These are phyloP conservation scores for Curvularia sp. DNA, from an alignment of 2,329 filamentous ascomycete species.

Conservation along the genomic window DNA sequence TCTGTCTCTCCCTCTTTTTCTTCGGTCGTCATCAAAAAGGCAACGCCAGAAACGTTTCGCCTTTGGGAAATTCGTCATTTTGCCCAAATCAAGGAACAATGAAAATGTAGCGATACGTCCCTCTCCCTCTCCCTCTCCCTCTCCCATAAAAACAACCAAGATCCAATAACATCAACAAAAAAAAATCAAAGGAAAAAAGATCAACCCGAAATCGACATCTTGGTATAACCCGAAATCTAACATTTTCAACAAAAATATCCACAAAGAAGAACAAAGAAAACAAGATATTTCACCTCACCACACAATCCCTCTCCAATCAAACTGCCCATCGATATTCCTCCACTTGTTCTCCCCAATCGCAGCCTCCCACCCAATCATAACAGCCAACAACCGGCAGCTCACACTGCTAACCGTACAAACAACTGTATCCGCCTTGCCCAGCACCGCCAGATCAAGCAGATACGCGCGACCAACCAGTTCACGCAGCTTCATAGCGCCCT, in stretches of 20 bases:
- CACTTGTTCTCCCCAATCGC: constrained; percentile 63
- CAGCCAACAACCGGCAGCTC: constrained; percentile 74
- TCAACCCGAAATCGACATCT: neutral
- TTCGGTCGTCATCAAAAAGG: too few relatives aligned
- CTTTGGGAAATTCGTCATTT: too few relatives aligned
- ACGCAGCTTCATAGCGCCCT: constrained; percentile 68
- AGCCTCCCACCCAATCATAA: constrained; percentile 85
- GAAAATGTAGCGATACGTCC: too few relatives aligned
- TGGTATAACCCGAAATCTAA: neutral
- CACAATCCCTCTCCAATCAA: constrained; percentile 50
- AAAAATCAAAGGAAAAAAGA: neutral
- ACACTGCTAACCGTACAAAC: constrained; percentile 77
- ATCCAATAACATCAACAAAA: too few relatives aligned
- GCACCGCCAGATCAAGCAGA: constrained; percentile 78
- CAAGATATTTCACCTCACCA: constrained; percentile 38
- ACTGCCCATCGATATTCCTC: constrained; percentile 69
- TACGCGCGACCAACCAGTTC: constrained; percentile 82
- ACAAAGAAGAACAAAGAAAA: neutral
- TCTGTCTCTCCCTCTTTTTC: too few relatives aligned
- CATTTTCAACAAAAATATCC: neutral
- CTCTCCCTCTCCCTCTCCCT: too few relatives aligned
- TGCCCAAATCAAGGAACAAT: too few relatives aligned
- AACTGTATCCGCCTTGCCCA: constrained; percentile 72
- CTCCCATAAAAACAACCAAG: too few relatives aligned
- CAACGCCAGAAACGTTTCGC: too few relatives aligned